A percentile compares a stretch with the other conserved stretches of the same genome.
These are phyloP conservation scores for Pelargonium myrrhifolium DNA, from an alignment of 441 rosid genomes.

Conservation along the genomic window DNA sequence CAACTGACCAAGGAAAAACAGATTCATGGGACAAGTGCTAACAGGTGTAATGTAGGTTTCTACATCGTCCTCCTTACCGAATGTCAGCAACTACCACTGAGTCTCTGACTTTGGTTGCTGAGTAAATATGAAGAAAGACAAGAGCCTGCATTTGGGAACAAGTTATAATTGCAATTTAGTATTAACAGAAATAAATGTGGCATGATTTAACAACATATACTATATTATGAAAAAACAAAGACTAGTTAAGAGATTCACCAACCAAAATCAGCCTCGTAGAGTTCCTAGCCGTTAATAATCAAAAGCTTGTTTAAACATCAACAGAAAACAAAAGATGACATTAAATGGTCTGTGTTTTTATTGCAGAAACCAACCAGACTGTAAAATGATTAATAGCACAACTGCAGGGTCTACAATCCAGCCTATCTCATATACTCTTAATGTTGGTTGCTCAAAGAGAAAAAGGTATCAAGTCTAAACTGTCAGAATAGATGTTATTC, in stretches of 20 bases:
- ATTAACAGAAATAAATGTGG: neutral
- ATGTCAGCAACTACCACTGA: neutral
- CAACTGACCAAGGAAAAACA: neutral
- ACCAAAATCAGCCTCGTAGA: neutral
- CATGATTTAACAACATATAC: neutral
- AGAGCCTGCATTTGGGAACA: neutral
- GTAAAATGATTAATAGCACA: neutral
- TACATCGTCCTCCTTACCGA: neutral
- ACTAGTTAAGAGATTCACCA: neutral
- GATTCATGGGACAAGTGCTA: neutral
- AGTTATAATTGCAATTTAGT: neutral
- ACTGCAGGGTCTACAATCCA: neutral
- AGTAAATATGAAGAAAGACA: too few relatives aligned
- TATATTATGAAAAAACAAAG: neutral
- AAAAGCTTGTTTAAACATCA: neutral
- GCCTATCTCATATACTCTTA: neutral
- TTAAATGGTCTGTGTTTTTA: neutral
- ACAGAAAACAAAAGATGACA: neutral
- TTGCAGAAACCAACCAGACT: slow-evolving; percentile 1
- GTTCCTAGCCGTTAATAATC: neutral
- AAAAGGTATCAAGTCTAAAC: too few relatives aligned
- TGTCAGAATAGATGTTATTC: too few relatives aligned
- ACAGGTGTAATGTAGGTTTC: neutral
- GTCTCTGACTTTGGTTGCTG: neutral
- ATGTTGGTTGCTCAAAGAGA: neutral